Evolutionary conservation across 805 yeast species (phyloP).

Genomic region (Metschnikowia matae): DNA sequence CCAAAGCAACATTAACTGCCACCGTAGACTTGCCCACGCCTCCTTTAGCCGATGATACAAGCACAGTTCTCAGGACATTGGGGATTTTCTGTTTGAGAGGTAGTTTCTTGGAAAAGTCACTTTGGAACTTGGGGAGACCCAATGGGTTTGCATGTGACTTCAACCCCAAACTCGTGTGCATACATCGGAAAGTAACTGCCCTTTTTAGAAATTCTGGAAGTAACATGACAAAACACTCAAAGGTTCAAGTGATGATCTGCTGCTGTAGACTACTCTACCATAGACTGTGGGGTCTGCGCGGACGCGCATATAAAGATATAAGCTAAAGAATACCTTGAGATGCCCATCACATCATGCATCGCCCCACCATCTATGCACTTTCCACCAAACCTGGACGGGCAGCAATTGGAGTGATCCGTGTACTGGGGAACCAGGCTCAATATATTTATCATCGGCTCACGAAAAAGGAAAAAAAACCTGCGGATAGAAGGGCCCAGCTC

Average conservation of each 20-base stretch:
- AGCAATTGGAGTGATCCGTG: conserved; percentile 81
- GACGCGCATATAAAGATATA: neutral
- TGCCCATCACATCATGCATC: conserved; percentile 5
- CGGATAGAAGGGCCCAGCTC: conserved; percentile 53
- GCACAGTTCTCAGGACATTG: conserved; percentile 56
- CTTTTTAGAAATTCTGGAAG: neutral
- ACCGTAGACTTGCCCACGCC: conserved; percentile 83
- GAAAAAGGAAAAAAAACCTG: conserved; percentile 31
- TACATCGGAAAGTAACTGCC: neutral
- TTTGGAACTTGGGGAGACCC: conserved; percentile 30
- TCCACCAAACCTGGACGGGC: conserved; percentile 80
- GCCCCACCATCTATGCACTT: conserved; percentile 82
- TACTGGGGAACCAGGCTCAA: conserved; percentile 67
- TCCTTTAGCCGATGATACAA: conserved; percentile 75
- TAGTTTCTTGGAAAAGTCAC: conserved; percentile 20
- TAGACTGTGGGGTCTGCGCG: neutral
- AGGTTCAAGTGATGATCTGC: neutral
- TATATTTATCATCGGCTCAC: conserved; percentile 49
- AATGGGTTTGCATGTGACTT: conserved; percentile 36
- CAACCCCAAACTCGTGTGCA: neutral
- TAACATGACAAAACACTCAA: neutral
- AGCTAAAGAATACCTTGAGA: neutral
- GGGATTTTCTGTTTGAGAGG: conserved; percentile 55
- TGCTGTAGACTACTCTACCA: neutral
- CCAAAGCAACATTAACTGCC: conserved; percentile 62